Percentiles rank a stretch among this genome's conserved stretches.
Evolutionary conservation across 1,284 basidiomycete species (phyloP).

Genomic region (Cerioporus squamosus): DNA sequence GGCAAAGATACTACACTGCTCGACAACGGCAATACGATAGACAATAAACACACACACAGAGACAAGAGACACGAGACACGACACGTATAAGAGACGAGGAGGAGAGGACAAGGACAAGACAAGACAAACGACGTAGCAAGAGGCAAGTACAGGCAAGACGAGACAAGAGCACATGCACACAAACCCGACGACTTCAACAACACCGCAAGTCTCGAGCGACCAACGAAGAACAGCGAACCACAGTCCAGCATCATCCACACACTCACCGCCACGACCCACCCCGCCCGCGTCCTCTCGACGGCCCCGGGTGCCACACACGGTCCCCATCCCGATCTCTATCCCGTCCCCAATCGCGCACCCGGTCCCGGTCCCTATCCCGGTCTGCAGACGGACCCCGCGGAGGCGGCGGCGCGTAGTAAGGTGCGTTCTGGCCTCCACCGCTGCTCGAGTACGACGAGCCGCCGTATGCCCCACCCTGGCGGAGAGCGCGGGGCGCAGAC

Average conservation of each 20-base stretch:
- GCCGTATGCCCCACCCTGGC: constrained; percentile 32
- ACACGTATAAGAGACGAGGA: no score
- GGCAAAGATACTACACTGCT: not conserved
- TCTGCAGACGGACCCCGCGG: constrained; percentile 51
- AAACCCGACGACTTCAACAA: not conserved
- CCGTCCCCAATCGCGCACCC: constrained; percentile 19
- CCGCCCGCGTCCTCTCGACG: constrained; percentile 20
- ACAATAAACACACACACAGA: constrained; percentile 1
- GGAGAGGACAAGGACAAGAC: no score
- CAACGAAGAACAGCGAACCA: not conserved
- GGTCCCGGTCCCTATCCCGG: constrained; percentile 37
- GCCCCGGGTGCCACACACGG: constrained; percentile 20
- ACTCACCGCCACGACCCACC: constrained; percentile 18
- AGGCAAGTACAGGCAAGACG: no score
- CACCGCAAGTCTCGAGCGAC: not conserved
- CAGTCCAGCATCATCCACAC: not conserved
- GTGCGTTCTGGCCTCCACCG: constrained; percentile 21
- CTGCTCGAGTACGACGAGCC: constrained; percentile 10
- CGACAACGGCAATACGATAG: not conserved
- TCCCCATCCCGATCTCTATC: constrained; percentile 19
- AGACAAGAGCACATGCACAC: not conserved
- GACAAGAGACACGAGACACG: not conserved
- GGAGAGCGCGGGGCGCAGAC: constrained; percentile 51
- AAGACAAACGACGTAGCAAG: no score
- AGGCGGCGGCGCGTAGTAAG: constrained; percentile 23